phyloP scores from a whole-genome alignment of 352 stramenopile species.

The Phytophthora pini region DNA sequence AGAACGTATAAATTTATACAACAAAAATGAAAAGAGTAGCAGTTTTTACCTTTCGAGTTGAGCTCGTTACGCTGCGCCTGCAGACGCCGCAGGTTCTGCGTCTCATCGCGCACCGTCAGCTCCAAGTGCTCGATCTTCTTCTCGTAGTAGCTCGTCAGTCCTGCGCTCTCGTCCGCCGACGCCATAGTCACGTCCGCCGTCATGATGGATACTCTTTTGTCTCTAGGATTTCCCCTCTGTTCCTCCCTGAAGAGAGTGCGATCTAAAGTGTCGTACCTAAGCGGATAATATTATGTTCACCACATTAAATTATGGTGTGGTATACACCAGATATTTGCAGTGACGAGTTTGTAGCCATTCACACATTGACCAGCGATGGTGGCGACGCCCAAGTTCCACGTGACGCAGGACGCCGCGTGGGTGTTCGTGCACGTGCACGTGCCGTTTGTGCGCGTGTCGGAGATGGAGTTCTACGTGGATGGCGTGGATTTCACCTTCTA shows the following conservation, averaged over 20 bases:
- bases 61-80: slow-evolving; percentile 99
- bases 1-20: slow-evolving; percentile 20
- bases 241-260: slow-evolving; percentile 7
- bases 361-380: slow-evolving; percentile 73
- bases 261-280: slow-evolving; percentile 35
- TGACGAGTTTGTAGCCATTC: slow-evolving; percentile 26
- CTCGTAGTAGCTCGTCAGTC: slow-evolving; percentile 93
- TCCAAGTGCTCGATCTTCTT: slow-evolving; percentile 96
- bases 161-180: slow-evolving; percentile 41
- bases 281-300: not conserved
- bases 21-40: slow-evolving; percentile 3
- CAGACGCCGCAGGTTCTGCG: slow-evolving; percentile 96
- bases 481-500: slow-evolving; percentile 94
- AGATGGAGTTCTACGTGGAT: slow-evolving; percentile 94
- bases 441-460: slow-evolving; percentile 91
- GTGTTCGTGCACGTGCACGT: slow-evolving; percentile 91
- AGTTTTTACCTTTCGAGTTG: slow-evolving; percentile 95
- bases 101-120: slow-evolving; percentile 94
- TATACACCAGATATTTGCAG: not conserved
- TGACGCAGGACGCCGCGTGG: slow-evolving; percentile 84
- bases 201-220: slow-evolving; percentile 28
- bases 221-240: slow-evolving; percentile 12
- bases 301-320: not conserved
- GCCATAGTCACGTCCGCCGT: slow-evolving; percentile 54
- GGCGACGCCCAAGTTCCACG: slow-evolving; percentile 81